Percentiles rank a stretch among this genome's conserved stretches.
Conservation (phyloP, 371 early-diverging fungal genomes). For the Mucor indicus region DNA sequence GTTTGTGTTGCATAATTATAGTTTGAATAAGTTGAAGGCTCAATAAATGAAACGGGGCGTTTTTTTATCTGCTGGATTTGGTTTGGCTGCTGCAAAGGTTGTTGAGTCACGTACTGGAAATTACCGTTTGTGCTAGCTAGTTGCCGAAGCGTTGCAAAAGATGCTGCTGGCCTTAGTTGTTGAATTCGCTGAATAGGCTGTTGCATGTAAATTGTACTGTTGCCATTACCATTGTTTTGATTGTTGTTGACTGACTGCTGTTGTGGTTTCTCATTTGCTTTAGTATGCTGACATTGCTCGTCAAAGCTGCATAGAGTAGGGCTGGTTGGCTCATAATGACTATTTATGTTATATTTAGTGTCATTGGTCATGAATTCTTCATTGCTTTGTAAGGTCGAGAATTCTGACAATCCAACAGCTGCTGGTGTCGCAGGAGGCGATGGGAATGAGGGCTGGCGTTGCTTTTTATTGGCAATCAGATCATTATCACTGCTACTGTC, state of each 20-base stretch:
- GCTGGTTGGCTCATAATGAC: slow-evolving; percentile 4
- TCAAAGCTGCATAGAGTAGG: slow-evolving; percentile 10
- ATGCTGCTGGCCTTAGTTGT: slow-evolving; percentile 24
- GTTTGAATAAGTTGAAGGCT: neutral
- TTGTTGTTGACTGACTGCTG: slow-evolving; percentile 5
- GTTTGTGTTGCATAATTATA: slow-evolving; percentile 2
- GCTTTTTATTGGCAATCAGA: neutral
- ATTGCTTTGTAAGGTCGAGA: neutral
- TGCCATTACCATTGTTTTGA: neutral
- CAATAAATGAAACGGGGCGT: slow-evolving; percentile 18
- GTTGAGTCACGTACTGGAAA: neutral
- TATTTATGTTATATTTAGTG: too few relatives aligned
- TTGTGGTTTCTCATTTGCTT: neutral
- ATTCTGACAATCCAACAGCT: neutral
- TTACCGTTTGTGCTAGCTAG: slow-evolving; percentile 8
- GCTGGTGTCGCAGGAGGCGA: slow-evolving; percentile 7
- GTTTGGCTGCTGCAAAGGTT: slow-evolving; percentile 8
- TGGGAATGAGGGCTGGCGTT: slow-evolving; percentile 2
- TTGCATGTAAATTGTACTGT: neutral
- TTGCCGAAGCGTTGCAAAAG: slow-evolving; percentile 16
- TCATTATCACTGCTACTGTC: neutral
- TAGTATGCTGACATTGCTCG: slow-evolving; percentile 1
- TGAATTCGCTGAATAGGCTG: slow-evolving; percentile 17
- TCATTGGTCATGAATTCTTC: neutral
- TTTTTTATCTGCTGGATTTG: slow-evolving; percentile 6